A percentile compares a stretch with the other conserved stretches of the same genome.
phyloP scores from a whole-genome alignment of 768 basidiomycete species.

The Pleurotus sapidus region DNA sequence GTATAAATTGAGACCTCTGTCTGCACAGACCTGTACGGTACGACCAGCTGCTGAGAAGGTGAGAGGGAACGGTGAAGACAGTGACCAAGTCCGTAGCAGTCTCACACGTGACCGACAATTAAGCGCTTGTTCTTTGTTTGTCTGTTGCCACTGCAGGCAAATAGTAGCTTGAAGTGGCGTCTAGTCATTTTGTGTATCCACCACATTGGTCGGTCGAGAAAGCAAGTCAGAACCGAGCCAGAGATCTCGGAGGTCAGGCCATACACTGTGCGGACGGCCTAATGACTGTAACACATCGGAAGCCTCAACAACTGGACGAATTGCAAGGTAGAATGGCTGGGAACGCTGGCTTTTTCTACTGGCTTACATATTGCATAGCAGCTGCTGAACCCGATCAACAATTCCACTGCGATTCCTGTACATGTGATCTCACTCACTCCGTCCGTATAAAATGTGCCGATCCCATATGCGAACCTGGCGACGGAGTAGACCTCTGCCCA shows the following conservation, averaged over 20 bases:
- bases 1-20: no score
- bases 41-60: no score
- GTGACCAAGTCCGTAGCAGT: no score
- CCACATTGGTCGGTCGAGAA: no score
- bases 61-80: no score
- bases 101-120: no score
- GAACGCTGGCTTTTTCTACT: constrained; percentile 5
- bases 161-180: no score
- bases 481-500: constrained; percentile 92
- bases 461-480: constrained; percentile 56
- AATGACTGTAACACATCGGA: constrained; percentile 70
- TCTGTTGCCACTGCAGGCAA: neutral
- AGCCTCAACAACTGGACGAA: constrained; percentile 64
- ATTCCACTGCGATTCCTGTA: constrained; percentile 82
- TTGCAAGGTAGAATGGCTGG: constrained; percentile 47
- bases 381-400: constrained; percentile 82
- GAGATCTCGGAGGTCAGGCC: neutral
- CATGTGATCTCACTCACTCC: constrained; percentile 91
- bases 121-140: no score
- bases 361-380: constrained; percentile 34
- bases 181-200: no score
- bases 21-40: no score
- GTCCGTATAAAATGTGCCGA: constrained; percentile 96
- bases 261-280: neutral
- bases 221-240: no score